phyloP scores from a whole-genome alignment of 2,329 filamentous ascomycete genomes.

The Fusarium scirpi region DNA sequence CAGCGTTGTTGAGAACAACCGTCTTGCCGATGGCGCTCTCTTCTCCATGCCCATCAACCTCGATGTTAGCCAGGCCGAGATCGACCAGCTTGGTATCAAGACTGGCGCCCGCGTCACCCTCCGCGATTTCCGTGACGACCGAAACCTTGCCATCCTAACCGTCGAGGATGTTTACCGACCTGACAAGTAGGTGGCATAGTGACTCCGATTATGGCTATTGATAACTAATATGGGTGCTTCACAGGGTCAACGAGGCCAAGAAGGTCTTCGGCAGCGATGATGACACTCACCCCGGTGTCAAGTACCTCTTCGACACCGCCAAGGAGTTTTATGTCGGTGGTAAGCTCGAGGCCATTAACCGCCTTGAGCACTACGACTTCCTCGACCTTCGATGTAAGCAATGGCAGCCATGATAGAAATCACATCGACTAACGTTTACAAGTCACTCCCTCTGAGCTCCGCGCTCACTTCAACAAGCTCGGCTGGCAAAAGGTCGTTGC shows the following conservation, averaged over 20 bases:
- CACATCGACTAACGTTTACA: constrained; percentile 21
- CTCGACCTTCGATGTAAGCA: constrained; percentile 89
- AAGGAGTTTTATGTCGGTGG: constrained; percentile 94
- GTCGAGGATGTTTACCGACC: constrained; percentile 96
- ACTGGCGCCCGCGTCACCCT: constrained; percentile 85
- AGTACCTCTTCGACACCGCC: constrained; percentile 84
- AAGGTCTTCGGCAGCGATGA: constrained; percentile 94
- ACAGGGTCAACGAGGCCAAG: constrained; percentile 86
- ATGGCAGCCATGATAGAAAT: background rate
- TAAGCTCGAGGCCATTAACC: constrained; percentile 95
- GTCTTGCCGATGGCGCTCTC: constrained; percentile 87
- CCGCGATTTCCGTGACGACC: constrained; percentile 95
- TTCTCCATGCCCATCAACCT: constrained; percentile 98
- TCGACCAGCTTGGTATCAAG: constrained; percentile 82
- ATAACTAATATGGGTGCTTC: constrained; percentile 35
- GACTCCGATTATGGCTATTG: background rate
- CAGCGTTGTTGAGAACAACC: constrained; percentile 89
- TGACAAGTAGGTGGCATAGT: constrained; percentile 80
- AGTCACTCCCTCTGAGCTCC: constrained; percentile 95
- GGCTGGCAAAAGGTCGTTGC: constrained; percentile 98
- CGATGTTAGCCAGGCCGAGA: constrained; percentile 80
- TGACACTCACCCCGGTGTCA: constrained; percentile 90
- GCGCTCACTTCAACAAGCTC: constrained; percentile 98
- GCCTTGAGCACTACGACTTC: constrained; percentile 98
- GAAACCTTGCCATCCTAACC: constrained; percentile 94